phyloP scores from a whole-genome alignment of 2,329 filamentous ascomycete species.

The Fusarium pseudoanthophilum region DNA sequence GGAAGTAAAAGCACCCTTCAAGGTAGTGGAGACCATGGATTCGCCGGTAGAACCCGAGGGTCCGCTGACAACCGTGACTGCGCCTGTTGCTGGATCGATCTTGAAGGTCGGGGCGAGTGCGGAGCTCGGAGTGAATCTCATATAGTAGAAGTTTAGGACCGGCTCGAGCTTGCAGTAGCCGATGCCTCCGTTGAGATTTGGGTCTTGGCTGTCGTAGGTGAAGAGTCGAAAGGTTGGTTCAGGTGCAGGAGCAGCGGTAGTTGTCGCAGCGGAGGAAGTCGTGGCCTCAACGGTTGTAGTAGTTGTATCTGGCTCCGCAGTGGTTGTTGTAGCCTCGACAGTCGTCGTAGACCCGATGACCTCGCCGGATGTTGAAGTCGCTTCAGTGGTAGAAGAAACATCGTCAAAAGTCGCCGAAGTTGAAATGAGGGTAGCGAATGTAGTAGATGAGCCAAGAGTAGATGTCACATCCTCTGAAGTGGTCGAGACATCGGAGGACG shows the following conservation, averaged over 20 bases:
- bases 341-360: not conserved
- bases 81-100: not conserved
- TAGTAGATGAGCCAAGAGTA: not conserved
- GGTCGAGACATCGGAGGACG: not conserved
- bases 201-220: not conserved
- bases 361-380: not conserved
- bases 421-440: not conserved
- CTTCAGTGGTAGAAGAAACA: not conserved
- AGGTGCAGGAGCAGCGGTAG: no score
- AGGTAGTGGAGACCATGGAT: not conserved
- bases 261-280: no score
- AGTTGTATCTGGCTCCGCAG: rapidly evolving
- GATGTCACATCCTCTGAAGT: not conserved
- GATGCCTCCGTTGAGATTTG: not conserved
- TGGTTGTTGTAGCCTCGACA: not conserved
- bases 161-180: not conserved
- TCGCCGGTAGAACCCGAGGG: rapidly evolving
- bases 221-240: not conserved
- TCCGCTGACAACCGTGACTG: not conserved
- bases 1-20: no score
- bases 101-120: not conserved
- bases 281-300: not conserved
- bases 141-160: no score
- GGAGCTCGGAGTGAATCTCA: not conserved
- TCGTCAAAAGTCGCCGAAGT: not conserved